Evolutionary conservation across 2,329 filamentous ascomycete species (phyloP).

Genomic region (Cordyceps fumosorosea): DNA sequence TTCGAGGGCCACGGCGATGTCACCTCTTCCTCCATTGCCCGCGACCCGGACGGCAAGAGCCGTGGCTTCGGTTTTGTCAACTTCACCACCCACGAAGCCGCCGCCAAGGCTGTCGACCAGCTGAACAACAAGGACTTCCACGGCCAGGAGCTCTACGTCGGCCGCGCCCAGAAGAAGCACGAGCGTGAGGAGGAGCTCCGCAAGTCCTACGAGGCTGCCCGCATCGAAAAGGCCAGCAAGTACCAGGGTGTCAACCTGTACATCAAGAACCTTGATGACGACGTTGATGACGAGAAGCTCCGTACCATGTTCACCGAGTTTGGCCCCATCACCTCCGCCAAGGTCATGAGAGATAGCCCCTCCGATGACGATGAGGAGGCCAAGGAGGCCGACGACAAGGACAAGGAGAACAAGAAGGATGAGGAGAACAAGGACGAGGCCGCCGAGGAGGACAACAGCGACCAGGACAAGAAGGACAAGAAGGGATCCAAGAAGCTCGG

Average conservation of each 20-base stretch:
- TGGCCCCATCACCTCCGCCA: conserved; percentile 94
- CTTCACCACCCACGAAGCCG: conserved; percentile 86
- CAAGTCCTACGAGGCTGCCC: conserved; percentile 96
- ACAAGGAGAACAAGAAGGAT: conserved; percentile 44
- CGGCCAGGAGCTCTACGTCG: conserved; percentile 93
- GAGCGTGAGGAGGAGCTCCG: conserved; percentile 99
- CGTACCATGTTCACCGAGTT: conserved; percentile 87
- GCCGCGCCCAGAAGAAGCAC: conserved; percentile 99
- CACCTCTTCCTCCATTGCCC: conserved; percentile 89
- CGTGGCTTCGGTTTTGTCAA: conserved; percentile 96
- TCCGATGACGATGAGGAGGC: conserved; percentile 49
- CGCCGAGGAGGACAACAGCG: conserved; percentile 34
- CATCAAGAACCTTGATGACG: conserved; percentile 97
- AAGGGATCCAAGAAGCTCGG: conserved; percentile 61
- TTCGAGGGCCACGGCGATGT: conserved; percentile 92
- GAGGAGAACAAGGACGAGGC: conserved; percentile 37
- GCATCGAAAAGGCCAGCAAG: conserved; percentile 97
- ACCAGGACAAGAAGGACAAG: conserved; percentile 55
- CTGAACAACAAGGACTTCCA: conserved; percentile 90
- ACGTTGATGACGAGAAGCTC: conserved; percentile 96
- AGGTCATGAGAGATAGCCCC: conserved; percentile 90
- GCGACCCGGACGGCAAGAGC: conserved; percentile 84
- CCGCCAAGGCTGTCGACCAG: conserved; percentile 78
- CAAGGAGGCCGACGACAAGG: conserved; percentile 47
- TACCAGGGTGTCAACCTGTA: conserved; percentile 99